Percentiles rank a stretch among this genome's conserved stretches.
phyloP scores from a whole-genome alignment of 148 eudicot genomes.

The Persicaria maculosa region DNA sequence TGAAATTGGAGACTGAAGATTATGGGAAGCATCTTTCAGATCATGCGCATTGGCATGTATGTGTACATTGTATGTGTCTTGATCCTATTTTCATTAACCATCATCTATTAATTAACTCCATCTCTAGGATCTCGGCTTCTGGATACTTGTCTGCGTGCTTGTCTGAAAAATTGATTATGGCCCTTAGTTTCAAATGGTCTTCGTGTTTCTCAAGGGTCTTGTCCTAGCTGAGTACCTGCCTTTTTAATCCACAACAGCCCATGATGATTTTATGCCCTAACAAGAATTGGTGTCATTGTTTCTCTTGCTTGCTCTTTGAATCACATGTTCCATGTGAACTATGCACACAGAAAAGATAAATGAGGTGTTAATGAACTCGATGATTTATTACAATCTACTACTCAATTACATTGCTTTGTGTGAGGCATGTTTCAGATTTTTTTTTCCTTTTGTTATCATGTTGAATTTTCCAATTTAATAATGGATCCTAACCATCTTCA shows the following conservation, averaged over 20 bases:
- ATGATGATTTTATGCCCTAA: neutral
- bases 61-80: conserved; percentile 2
- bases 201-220: neutral
- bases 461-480: neutral
- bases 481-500: neutral
- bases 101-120: neutral
- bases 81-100: neutral
- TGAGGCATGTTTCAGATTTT: neutral
- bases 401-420: neutral
- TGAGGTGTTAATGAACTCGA: neutral
- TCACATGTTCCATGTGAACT: neutral
- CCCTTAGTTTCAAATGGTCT: neutral
- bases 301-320: neutral
- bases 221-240: neutral
- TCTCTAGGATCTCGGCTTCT: neutral
- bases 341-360: neutral
- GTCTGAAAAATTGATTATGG: neutral
- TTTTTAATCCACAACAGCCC: neutral
- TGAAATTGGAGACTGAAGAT: neutral
- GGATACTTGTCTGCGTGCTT: neutral
- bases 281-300: neutral
- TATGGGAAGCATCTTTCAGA: neutral
- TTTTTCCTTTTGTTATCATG: neutral
- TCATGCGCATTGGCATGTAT: neutral
- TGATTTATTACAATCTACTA: neutral